Evolutionary conservation across 176 grass and related monocot genomes (phyloP).

Genomic region (Rhynchospora tenuis): DNA sequence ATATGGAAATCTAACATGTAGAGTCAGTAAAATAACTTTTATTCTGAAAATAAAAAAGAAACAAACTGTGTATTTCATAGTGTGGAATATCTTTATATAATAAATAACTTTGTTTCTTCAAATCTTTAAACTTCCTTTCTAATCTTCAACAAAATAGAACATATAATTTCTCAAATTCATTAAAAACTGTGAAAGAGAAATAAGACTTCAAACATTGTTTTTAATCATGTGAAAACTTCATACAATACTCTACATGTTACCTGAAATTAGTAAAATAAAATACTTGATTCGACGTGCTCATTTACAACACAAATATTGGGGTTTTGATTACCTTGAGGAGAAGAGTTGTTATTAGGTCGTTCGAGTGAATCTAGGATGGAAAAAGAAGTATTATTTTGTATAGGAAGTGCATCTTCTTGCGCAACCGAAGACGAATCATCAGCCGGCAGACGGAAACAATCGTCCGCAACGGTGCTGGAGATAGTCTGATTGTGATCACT

Average conservation of each 20-base stretch:
- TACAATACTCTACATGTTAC: not conserved
- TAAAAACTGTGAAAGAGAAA: not conserved
- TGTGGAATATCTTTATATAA: no score
- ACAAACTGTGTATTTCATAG: no score
- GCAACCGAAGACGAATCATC: conserved; percentile 25
- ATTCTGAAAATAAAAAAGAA: no score
- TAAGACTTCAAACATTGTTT: not conserved
- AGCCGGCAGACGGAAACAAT: not conserved
- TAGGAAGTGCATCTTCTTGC: conserved; percentile 4
- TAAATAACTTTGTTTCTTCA: not conserved
- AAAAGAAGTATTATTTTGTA: conserved; percentile 30
- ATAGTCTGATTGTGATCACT: conserved; percentile 10
- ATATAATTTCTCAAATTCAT: not conserved
- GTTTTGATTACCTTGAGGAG: conserved; percentile 11
- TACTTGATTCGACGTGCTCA: not conserved
- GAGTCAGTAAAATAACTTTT: no score
- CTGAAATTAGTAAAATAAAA: not conserved
- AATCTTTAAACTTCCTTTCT: not conserved
- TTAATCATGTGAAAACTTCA: not conserved
- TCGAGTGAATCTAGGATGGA: conserved; percentile 26
- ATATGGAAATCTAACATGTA: no score
- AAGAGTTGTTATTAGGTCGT: conserved; percentile 6
- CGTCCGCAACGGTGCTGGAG: not conserved
- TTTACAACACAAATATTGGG: not conserved
- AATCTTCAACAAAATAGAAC: not conserved